Base-by-base conservation (phyloP, 2,329 filamentous ascomycete species). In the Monosporascus sp. region DNA sequence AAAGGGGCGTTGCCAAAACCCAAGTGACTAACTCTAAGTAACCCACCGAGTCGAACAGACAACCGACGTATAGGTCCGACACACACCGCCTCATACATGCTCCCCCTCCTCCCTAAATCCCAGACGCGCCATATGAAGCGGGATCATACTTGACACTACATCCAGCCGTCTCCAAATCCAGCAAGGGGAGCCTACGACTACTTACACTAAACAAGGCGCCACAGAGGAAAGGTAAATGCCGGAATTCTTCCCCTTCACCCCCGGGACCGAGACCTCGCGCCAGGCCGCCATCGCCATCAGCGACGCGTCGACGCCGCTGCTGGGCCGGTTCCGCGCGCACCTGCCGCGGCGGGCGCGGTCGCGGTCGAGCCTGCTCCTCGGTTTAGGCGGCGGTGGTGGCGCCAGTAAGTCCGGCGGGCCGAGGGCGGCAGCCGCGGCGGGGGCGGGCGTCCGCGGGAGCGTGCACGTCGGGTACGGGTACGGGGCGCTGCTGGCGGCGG, bases 211-310 rank as follows among this genome's bases (percentile, higher is more conserved):
- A 24, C 31, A 5, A 34, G 11, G 31, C 11, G 9, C 31, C 31
- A 5, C 11, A 3, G 2, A 2, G 31, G 5, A 34, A 34, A 34
- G 5, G 11, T 14, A 34, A 34, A 86, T 86, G 83, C 81, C 84
- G 65, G 76, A 78, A 64, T 84, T 86, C 75, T 87, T 87, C 72
- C 76, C 80, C 67, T 87, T 87, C 71, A 84, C 84, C 58, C 83
- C 84, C 64, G 84, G 84, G 68, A 78, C 73, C 64, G 84, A 87
- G 71, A 78, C 82, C 58, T 77, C 61, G 62, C 53, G 55, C 75
- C 62, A 72, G 75, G 56, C 75, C 76, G 49, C 69, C 71, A 56
- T 76, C 53, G 65, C 70, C 50, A 69, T 66, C 54, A 74, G 73
- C 61, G 79, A 85, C 63, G 73, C 81, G 43, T 81, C 83, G 43